phyloP scores from a whole-genome alignment of 2,329 filamentous ascomycete species.

The Arthrobotrys sinensis region DNA sequence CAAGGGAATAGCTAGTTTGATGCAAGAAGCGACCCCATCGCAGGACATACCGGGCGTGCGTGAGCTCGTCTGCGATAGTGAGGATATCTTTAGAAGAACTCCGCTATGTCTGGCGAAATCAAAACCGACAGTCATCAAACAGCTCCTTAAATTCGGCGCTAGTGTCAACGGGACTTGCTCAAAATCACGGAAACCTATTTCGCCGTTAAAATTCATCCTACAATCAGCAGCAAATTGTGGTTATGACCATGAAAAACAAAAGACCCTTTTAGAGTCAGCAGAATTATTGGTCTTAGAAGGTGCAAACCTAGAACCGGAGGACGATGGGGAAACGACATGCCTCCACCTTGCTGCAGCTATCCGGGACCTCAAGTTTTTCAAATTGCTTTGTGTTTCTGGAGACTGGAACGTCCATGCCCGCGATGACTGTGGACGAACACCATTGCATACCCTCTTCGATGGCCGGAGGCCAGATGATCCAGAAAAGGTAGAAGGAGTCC shows the following conservation, averaged over 20 bases:
- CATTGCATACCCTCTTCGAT: slow-evolving; percentile 33
- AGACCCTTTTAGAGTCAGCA: slow-evolving; percentile 5
- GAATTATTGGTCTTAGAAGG: slow-evolving; percentile 24
- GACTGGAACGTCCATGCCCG: slow-evolving; percentile 23
- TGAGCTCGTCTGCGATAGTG: background rate
- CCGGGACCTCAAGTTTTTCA: slow-evolving; percentile 35
- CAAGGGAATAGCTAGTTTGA: slow-evolving; percentile 1
- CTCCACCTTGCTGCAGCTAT: slow-evolving; percentile 34
- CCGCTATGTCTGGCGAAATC: background rate
- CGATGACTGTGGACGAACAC: background rate
- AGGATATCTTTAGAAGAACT: background rate
- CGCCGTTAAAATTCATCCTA: slow-evolving; percentile 9
- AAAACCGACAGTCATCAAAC: background rate
- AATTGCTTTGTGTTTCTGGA: slow-evolving; percentile 31
- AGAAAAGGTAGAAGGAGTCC: background rate
- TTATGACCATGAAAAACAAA: background rate
- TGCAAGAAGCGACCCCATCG: background rate
- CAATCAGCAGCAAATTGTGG: too few species aligned
- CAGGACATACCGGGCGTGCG: background rate
- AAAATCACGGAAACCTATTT: background rate
- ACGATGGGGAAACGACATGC: background rate
- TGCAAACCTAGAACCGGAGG: background rate
- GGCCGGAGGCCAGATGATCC: background rate
- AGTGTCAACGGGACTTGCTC: slow-evolving; percentile 6
- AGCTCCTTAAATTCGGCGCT: slow-evolving; percentile 21